Percentiles rank a stretch among this genome's conserved stretches.
Evolutionary conservation across 495 filamentous ascomycete species (phyloP).

Genomic region (Echria macrotheca): DNA sequence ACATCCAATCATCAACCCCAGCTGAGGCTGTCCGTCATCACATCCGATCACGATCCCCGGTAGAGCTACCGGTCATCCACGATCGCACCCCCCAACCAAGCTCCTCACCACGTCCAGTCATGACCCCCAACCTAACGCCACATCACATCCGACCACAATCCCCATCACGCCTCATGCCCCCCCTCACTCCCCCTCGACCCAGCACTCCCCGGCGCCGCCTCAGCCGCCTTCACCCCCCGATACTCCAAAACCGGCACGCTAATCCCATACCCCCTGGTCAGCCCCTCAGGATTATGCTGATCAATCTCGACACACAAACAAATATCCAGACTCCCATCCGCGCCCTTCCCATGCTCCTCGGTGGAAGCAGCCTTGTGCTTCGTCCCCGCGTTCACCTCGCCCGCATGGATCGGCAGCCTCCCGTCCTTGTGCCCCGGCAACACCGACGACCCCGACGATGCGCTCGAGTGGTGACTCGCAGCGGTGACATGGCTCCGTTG

Average conservation of each 20-base stretch:
- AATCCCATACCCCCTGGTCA: conserved; percentile 64
- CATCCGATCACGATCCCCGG: no score
- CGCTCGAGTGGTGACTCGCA: background rate
- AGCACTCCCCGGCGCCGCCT: conserved; percentile 9
- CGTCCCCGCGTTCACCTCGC: conserved; percentile 62
- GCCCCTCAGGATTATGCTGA: conserved; percentile 56
- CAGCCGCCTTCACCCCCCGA: conserved; percentile 22
- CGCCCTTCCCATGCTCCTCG: conserved; percentile 43
- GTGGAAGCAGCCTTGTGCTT: conserved; percentile 56
- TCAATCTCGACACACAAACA: conserved; percentile 65
- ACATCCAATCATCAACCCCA: no score
- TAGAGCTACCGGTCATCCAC: no score
- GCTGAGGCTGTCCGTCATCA: no score
- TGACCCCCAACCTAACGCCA: no score
- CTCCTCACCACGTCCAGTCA: no score
- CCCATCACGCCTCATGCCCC: background rate
- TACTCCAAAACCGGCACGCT: conserved; percentile 47
- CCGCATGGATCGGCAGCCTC: conserved; percentile 56
- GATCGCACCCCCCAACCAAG: no score
- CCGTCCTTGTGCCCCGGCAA: conserved; percentile 47
- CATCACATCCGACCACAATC: background rate
- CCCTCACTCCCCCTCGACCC: background rate
- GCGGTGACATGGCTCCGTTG: background rate
- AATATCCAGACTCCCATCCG: conserved; percentile 62
- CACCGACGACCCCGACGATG: conserved; percentile 10